A percentile compares a stretch with the other conserved stretches of the same genome.
Conservation (phyloP, 106 monocot genomes). For the Platanthera zijinensis region DNA sequence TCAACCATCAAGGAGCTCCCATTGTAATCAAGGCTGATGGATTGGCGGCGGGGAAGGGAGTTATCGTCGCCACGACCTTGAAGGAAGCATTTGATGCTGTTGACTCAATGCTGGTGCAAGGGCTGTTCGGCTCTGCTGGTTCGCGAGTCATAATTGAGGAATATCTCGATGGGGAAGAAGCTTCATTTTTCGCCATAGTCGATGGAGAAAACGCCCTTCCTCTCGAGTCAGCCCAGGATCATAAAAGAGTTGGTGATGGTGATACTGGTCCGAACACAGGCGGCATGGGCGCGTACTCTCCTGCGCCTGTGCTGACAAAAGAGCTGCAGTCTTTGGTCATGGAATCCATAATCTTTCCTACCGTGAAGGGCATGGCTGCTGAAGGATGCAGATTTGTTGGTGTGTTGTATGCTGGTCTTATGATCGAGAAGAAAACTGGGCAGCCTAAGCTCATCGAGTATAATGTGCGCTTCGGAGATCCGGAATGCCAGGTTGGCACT, state of each 20-base stretch:
- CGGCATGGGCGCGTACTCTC: constrained; percentile 97
- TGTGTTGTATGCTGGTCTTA: constrained; percentile 88
- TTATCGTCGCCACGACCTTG: constrained; percentile 67
- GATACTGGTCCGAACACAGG: constrained; percentile 92
- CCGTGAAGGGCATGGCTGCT: constrained; percentile 85
- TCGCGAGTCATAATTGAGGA: constrained; percentile 86
- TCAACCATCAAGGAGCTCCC: constrained; percentile 69
- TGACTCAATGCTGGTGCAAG: constrained; percentile 71
- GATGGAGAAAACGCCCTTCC: constrained; percentile 84
- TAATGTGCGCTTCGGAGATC: constrained; percentile 97
- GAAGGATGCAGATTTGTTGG: constrained; percentile 92
- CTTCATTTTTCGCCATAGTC: constrained; percentile 86
- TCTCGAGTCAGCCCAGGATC: constrained; percentile 91
- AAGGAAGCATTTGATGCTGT: constrained; percentile 76
- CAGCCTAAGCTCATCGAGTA: constrained; percentile 92
- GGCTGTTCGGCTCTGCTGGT: constrained; percentile 77
- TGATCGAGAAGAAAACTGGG: constrained; percentile 87
- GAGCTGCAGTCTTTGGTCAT: constrained; percentile 71
- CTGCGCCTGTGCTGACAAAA: constrained; percentile 72
- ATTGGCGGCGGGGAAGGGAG: constrained; percentile 91
- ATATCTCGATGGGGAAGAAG: constrained; percentile 93
- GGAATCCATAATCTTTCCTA: constrained; percentile 88
- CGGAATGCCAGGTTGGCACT: constrained; percentile 80
- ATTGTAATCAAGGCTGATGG: constrained; percentile 97
- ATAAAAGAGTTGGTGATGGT: constrained; percentile 90